Evolutionary conservation across 768 basidiomycete species (phyloP).

Genomic region (Boletus vermiculosoides): DNA sequence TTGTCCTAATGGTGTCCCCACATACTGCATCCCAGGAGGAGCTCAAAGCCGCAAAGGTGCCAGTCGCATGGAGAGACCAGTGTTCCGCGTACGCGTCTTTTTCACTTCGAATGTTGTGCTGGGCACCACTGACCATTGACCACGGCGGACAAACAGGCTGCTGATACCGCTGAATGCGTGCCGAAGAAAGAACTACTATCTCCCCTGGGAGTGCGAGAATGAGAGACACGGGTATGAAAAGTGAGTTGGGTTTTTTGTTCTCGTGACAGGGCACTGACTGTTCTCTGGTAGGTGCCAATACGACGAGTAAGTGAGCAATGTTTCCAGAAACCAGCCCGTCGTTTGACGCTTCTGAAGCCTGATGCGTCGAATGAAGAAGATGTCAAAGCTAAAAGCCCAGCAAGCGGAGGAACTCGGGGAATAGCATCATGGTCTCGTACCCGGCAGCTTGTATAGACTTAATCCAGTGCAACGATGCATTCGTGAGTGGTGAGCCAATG

Average conservation of each 20-base stretch:
- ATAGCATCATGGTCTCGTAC: slow-evolving; percentile 24
- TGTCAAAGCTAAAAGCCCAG: slow-evolving; percentile 66
- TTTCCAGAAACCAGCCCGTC: background rate
- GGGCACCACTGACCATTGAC: background rate
- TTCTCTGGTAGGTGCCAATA: slow-evolving; percentile 74
- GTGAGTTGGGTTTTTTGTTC: slow-evolving; percentile 39
- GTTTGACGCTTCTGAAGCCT: slow-evolving; percentile 48
- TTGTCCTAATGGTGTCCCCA: slow-evolving; percentile 57
- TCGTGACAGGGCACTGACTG: slow-evolving; percentile 6
- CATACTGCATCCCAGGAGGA: slow-evolving; percentile 82
- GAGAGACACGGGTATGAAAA: slow-evolving; percentile 85
- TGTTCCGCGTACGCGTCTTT: slow-evolving; percentile 77
- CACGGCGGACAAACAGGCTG: slow-evolving; percentile 46
- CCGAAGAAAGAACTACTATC: slow-evolving; percentile 70
- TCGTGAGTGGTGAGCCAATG: slow-evolving; percentile 16
- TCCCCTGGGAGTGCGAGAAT: slow-evolving; percentile 94
- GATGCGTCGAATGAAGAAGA: slow-evolving; percentile 82
- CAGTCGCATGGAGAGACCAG: slow-evolving; percentile 82
- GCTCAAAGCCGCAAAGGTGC: slow-evolving; percentile 71
- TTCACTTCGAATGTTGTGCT: background rate
- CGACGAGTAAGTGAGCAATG: slow-evolving; percentile 69
- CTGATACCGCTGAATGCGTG: slow-evolving; percentile 87
- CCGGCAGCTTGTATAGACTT: slow-evolving; percentile 13
- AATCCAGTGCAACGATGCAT: background rate
- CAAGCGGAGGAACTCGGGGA: slow-evolving; percentile 40